Base-by-base conservation (phyloP, 495 filamentous ascomycete species). In the Hypoxylon lienhwacheense region DNA sequence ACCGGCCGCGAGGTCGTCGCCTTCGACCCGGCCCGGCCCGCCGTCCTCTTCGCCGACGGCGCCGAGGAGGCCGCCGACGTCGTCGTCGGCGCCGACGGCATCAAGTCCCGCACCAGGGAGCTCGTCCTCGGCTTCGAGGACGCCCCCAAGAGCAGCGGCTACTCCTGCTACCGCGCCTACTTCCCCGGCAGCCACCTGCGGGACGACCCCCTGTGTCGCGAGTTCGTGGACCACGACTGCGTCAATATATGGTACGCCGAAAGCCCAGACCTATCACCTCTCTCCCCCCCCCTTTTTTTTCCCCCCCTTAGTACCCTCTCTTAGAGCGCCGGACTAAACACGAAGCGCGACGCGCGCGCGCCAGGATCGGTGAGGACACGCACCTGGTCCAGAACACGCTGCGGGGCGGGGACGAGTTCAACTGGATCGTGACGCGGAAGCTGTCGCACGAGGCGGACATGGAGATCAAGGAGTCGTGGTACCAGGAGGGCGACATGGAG, bases 401-500 rank as follows among this genome's bases (percentile, higher is more conserved):
- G 7, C 68, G 74, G 22, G 66, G 67, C 25, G 76, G 76, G n/a
- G 64, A 73, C 7, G 76, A 79, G 57, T 79, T 77, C 59, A 77
- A 77, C 58, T 79, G 76, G 76, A 77, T 79, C 47, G 58, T 77
- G 8, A 79, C 74, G 0, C 69, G 73, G 4, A 73, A 73, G 55
- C 44, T 70, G 3, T 66, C 67, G 1, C 69, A 72, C 46, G 68
- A 71, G 37, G 66, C 66, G 15, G 76, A 79, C 41, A 70, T 71
- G 55, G 73, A 73, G 33, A 74, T 78, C 24, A 67, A 70, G 21
- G 77, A 80, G 59, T 73, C 68, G 3, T 78, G 75, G 77, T 77
- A 72, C 39, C 73, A 77, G 29, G 73, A 74, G 26, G 75, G 74
- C 5, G 64, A 78, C 48, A 71, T 77, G 66, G 59, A 77, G 4